Conservation (phyloP, 495 filamentous ascomycete species). For the Tuber borchii region DNA sequence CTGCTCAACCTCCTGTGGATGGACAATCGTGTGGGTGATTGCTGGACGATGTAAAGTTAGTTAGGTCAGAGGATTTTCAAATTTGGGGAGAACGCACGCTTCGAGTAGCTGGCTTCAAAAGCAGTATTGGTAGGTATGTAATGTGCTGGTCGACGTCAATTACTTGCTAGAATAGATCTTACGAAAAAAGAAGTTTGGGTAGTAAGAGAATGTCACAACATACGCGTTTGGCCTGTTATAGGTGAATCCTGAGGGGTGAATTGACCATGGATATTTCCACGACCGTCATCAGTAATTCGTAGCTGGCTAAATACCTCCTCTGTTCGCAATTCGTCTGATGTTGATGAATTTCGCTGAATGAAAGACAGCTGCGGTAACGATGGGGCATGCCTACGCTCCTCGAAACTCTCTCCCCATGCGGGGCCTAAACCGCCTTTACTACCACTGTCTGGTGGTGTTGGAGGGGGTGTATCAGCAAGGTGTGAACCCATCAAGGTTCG, state of each 20-base stretch:
- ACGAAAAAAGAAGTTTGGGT: neutral
- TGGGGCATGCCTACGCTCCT: neutral
- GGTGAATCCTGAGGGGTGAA: neutral
- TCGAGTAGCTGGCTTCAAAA: conserved; percentile 8
- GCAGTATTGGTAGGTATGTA: conserved; percentile 1
- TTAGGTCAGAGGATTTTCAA: neutral
- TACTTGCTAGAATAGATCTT: neutral
- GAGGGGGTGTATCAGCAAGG: neutral
- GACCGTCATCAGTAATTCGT: neutral
- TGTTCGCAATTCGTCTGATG: neutral
- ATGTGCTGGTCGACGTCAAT: neutral
- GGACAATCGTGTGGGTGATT: conserved; percentile 16
- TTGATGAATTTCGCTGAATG: neutral
- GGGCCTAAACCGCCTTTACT: neutral
- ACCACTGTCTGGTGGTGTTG: neutral
- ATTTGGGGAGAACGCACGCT: conserved; percentile 12
- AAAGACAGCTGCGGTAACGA: neutral
- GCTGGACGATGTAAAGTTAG: conserved; percentile 12
- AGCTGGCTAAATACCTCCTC: neutral
- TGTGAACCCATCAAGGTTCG: neutral
- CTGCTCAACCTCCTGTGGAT: conserved; percentile 26
- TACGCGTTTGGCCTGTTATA: neutral
- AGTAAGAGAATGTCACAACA: neutral
- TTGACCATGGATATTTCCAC: neutral
- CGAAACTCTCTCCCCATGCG: neutral